Percentiles rank a stretch among this genome's conserved stretches.
phyloP scores from a whole-genome alignment of 108 stramenopile genomes.

The Tribonema minus region DNA sequence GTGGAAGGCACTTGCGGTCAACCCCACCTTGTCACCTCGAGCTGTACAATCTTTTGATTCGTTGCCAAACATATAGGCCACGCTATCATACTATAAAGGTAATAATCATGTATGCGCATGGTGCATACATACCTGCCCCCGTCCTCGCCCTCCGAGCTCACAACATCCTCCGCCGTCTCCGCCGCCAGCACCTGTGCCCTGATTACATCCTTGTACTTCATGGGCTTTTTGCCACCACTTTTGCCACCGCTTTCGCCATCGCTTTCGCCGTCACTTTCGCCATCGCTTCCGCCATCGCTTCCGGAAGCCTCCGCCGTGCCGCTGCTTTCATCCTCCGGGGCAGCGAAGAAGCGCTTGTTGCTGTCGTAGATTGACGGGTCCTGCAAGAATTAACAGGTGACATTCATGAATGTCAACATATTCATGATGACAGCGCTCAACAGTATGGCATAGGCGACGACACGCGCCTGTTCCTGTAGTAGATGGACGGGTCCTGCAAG shows the following conservation, averaged over 20 bases:
- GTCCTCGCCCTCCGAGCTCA: conserved; percentile 31
- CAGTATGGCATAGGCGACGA: too few relatives aligned
- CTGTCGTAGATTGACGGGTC: conserved; percentile 43
- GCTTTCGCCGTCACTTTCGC: neutral
- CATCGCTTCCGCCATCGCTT: neutral
- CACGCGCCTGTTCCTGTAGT: too few relatives aligned
- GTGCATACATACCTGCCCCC: neutral
- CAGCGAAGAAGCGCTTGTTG: conserved; percentile 16
- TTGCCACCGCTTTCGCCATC: neutral
- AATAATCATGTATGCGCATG: too few relatives aligned
- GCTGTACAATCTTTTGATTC: too few relatives aligned
- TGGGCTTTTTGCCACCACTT: neutral
- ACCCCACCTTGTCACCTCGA: too few relatives aligned
- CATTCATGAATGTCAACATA: neutral
- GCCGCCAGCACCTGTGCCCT: conserved; percentile 81
- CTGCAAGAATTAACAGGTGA: neutral
- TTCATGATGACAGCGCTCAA: too few relatives aligned
- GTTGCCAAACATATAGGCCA: too few relatives aligned
- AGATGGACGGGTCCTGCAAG: too few relatives aligned
- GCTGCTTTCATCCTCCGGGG: neutral
- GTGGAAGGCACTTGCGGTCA: too few relatives aligned
- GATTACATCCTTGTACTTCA: conserved; percentile 86
- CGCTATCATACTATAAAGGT: too few relatives aligned
- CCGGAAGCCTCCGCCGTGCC: too few relatives aligned
- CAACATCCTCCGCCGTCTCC: conserved; percentile 66